phyloP scores from a whole-genome alignment of 805 yeast species.

The Clavispora asparagi region DNA sequence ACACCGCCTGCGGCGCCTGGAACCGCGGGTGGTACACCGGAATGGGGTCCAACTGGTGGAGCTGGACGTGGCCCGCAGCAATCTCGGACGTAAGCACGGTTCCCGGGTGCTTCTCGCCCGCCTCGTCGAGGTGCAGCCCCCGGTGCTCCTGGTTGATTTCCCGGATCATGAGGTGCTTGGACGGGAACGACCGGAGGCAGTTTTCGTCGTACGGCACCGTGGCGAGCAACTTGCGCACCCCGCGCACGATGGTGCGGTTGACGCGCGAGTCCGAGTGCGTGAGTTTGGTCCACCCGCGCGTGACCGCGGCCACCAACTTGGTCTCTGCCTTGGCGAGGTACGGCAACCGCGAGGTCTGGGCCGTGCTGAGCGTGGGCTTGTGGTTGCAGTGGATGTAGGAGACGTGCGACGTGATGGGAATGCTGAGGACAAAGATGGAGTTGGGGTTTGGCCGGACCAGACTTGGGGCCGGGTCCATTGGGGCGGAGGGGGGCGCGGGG shows the following conservation, averaged over 20 bases:
- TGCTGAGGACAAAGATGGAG: slow-evolving; percentile 57
- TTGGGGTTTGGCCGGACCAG: slow-evolving; percentile 18
- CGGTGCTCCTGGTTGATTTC: slow-evolving; percentile 31
- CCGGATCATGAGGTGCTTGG: slow-evolving; percentile 53
- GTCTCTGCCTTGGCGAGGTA: slow-evolving; percentile 38
- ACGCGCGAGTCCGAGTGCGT: slow-evolving; percentile 47
- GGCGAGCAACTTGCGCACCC: slow-evolving; percentile 49
- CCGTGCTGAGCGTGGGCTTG: slow-evolving; percentile 23
- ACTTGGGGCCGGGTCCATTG: neutral
- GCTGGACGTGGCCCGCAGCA: slow-evolving; percentile 14
- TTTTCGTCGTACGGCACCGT: slow-evolving; percentile 78
- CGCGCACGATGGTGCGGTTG: slow-evolving; percentile 54
- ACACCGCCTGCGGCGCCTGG: slow-evolving; percentile 26
- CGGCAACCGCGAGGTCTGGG: slow-evolving; percentile 26
- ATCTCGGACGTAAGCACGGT: slow-evolving; percentile 13
- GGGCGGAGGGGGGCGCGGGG: neutral
- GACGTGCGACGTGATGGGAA: slow-evolving; percentile 63
- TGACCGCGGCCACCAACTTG: slow-evolving; percentile 45
- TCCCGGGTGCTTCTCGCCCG: neutral
- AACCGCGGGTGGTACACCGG: slow-evolving; percentile 37
- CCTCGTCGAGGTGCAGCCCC: neutral
- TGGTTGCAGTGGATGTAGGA: slow-evolving; percentile 70
- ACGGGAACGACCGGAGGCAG: slow-evolving; percentile 71
- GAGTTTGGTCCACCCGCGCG: slow-evolving; percentile 59
- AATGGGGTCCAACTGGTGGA: slow-evolving; percentile 31